Conservation (phyloP, 1,139 yeast genomes). For the Geotrichum australiense region DNA sequence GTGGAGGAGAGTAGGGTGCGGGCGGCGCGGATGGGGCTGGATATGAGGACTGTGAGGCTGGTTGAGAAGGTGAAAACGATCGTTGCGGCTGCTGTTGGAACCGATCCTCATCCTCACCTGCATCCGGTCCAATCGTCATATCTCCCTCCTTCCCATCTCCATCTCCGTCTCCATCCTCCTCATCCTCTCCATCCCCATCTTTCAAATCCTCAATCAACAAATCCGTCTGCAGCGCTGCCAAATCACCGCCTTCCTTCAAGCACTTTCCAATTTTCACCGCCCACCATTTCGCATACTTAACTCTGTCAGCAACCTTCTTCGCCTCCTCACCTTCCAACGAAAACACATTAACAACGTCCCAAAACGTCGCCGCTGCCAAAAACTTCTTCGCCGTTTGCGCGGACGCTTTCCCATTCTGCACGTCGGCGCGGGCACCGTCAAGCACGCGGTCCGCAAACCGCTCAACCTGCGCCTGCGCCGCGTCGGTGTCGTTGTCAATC, state of each 20-base stretch:
- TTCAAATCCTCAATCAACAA: slow-evolving; percentile 2
- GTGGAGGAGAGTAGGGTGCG: neutral
- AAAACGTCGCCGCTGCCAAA: slow-evolving; percentile 45
- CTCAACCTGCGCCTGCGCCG: slow-evolving; percentile 52
- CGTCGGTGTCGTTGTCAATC: slow-evolving; percentile 41
- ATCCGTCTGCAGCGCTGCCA: slow-evolving; percentile 35
- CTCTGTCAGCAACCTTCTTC: slow-evolving; percentile 36
- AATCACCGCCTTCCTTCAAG: slow-evolving; percentile 43
- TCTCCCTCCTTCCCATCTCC: too few relatives aligned
- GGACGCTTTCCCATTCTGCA: slow-evolving; percentile 32
- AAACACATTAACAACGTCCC: slow-evolving; percentile 41
- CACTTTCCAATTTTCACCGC: slow-evolving; percentile 49
- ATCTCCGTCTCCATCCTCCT: neutral
- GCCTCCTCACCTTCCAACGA: slow-evolving; percentile 26
- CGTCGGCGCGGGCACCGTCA: slow-evolving; percentile 45
- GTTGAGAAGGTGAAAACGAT: neutral
- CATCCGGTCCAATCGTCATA: too few relatives aligned
- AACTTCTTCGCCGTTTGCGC: slow-evolving; percentile 42
- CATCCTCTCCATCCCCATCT: neutral
- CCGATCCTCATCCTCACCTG: too few relatives aligned
- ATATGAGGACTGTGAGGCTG: neutral
- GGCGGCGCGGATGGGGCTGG: neutral
- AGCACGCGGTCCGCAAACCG: slow-evolving; percentile 58
- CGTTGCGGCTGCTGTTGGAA: too few relatives aligned
- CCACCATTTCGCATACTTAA: slow-evolving; percentile 52